These are phyloP conservation scores for Cornus suecica DNA, from an alignment of 148 eudicot genomes.

Conservation along the genomic window DNA sequence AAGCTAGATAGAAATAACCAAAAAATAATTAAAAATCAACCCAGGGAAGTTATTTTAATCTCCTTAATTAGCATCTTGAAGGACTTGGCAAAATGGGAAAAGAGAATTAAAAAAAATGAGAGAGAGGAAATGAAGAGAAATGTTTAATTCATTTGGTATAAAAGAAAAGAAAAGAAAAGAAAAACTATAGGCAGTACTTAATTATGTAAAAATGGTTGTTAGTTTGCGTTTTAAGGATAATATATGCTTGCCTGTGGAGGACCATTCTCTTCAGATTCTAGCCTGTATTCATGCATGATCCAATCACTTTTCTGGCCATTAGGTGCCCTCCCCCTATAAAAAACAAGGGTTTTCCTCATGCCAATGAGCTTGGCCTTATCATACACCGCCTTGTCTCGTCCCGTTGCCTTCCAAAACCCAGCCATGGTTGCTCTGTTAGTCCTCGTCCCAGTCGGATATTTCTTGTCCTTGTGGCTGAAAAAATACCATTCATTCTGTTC, in stretches of 20 bases:
- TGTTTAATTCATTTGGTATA: too few species aligned
- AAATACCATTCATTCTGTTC: constrained; percentile 83
- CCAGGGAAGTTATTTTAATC: neutral
- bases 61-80: neutral
- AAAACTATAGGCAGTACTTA: neutral
- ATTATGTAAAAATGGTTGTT: neutral
- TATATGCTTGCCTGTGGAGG: constrained; percentile 65
- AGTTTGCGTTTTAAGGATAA: neutral
- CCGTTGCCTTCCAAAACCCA: constrained; percentile 94
- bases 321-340: constrained; percentile 84
- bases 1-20: too few species aligned
- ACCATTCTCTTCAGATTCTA: constrained; percentile 77
- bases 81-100: neutral
- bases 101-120: neutral
- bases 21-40: too few species aligned
- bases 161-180: too few species aligned
- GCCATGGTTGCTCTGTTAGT: constrained; percentile 86
- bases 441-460: constrained; percentile 79
- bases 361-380: constrained; percentile 68
- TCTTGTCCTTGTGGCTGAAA: constrained; percentile 80
- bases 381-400: constrained; percentile 76
- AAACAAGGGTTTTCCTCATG: constrained; percentile 87
- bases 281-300: constrained; percentile 96
- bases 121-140: too few species aligned
- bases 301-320: constrained; percentile 85